Evolutionary conservation across 73 alveolate species (phyloP).

Genomic region (Diophrys sp.): DNA sequence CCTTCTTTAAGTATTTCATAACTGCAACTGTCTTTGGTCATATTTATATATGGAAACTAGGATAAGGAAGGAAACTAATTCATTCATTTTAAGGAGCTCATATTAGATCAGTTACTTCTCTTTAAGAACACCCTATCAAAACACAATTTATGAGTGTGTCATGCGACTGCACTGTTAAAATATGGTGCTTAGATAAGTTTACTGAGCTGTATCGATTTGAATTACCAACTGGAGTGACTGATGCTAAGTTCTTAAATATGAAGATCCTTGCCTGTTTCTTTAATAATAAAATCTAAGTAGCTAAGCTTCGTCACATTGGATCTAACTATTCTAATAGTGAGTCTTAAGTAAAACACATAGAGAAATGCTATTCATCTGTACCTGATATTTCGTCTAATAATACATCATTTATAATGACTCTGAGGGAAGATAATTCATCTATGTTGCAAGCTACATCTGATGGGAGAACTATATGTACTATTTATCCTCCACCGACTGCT

Average conservation of each 20-base stretch:
- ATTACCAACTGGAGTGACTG: constrained; percentile 3
- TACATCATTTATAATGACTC: constrained; percentile 31
- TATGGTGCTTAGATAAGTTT: constrained; percentile 14
- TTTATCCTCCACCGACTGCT: constrained; percentile 64
- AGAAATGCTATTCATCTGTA: constrained; percentile 28
- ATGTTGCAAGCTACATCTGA: background rate
- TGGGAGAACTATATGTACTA: constrained; percentile 41
- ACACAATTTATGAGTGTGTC: constrained; percentile 2
- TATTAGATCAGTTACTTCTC: constrained; percentile 1
- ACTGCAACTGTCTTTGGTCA: constrained; percentile 16
- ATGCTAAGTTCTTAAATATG: background rate
- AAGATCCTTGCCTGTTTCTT: constrained; percentile 8
- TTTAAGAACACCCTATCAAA: constrained; percentile 8
- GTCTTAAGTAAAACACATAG: constrained; percentile 17
- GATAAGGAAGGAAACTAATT: constrained; percentile 2
- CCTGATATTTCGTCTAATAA: background rate
- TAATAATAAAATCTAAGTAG: background rate
- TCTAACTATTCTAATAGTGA: background rate
- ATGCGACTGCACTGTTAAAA: background rate
- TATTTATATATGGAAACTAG: constrained; percentile 7
- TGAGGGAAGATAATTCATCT: constrained; percentile 50
- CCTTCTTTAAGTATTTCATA: constrained; percentile 7
- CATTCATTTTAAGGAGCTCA: constrained; percentile 12
- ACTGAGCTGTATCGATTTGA: constrained; percentile 12
- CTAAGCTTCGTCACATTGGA: constrained; percentile 9